Conservation (phyloP, 768 basidiomycete species). For the Roridomyces roridus region DNA sequence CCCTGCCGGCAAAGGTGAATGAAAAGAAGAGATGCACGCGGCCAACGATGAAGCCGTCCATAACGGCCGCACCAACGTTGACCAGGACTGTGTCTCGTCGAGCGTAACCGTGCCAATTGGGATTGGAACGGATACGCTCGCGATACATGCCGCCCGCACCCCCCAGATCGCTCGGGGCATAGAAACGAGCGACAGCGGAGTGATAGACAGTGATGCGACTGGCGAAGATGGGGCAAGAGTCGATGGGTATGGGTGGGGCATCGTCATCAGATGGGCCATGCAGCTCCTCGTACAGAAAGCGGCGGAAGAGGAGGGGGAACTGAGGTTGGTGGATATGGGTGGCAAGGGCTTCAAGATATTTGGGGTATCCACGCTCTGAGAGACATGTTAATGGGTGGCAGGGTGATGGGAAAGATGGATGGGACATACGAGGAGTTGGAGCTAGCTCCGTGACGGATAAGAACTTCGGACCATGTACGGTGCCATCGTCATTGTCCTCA, state of each 20-base stretch:
- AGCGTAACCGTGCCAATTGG: constrained; percentile 25
- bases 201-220: constrained; percentile 20
- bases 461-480: constrained; percentile 8
- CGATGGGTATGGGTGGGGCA: neutral
- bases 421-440: constrained; percentile 7
- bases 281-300: no score
- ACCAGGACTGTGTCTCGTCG: constrained; percentile 37
- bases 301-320: neutral
- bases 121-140: constrained; percentile 33
- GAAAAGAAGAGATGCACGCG: constrained; percentile 37
- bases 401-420: no score
- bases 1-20: constrained; percentile 21
- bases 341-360: neutral
- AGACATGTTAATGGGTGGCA: no score
- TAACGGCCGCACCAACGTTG: constrained; percentile 26
- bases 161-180: constrained; percentile 36
- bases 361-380: neutral
- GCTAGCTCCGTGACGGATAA: constrained; percentile 20
- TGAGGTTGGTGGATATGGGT: neutral
- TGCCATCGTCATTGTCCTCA: constrained; percentile 15
- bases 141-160: constrained; percentile 34
- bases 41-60: constrained; percentile 32
- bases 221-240: neutral
- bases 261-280: neutral
- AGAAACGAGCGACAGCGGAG: constrained; percentile 34